These are phyloP conservation scores for Sarocladium brachiariae DNA, from an alignment of 2,329 filamentous ascomycete genomes.

Conservation along the genomic window DNA sequence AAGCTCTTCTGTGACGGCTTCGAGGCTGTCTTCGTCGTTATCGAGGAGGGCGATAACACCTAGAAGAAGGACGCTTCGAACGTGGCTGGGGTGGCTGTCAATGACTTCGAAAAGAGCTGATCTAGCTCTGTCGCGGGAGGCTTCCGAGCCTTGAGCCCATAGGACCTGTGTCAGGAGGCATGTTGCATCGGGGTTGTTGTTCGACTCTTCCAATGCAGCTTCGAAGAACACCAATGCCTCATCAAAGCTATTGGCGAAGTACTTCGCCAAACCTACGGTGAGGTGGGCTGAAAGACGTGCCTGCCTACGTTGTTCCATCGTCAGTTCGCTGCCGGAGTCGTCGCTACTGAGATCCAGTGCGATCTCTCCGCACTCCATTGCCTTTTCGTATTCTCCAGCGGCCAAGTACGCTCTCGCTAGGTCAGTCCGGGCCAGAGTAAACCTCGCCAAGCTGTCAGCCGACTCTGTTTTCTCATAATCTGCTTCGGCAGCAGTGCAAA, in stretches of 20 bases:
- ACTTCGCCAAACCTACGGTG: slow-evolving; percentile 76
- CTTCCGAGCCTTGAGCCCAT: slow-evolving; percentile 78
- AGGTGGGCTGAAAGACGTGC: slow-evolving; percentile 78
- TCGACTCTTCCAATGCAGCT: slow-evolving; percentile 68
- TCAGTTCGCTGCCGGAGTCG: slow-evolving; percentile 59
- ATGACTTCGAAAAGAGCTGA: slow-evolving; percentile 75
- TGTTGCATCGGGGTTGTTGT: slow-evolving; percentile 71
- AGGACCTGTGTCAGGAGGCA: slow-evolving; percentile 86
- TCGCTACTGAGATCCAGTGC: slow-evolving; percentile 74
- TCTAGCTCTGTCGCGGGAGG: slow-evolving; percentile 68
- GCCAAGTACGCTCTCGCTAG: slow-evolving; percentile 79
- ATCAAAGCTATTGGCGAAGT: slow-evolving; percentile 59
- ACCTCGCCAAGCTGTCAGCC: slow-evolving; percentile 61
- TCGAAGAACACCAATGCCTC: slow-evolving; percentile 75
- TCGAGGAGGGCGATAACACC: slow-evolving; percentile 81
- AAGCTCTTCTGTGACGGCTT: slow-evolving; percentile 75
- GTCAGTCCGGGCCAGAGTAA: slow-evolving; percentile 79
- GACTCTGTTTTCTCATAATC: slow-evolving; percentile 84
- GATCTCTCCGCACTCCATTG: slow-evolving; percentile 72
- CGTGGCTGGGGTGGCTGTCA: slow-evolving; percentile 65
- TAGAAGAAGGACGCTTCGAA: slow-evolving; percentile 72
- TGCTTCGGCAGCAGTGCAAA: slow-evolving; percentile 66
- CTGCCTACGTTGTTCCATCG: slow-evolving; percentile 57
- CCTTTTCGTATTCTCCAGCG: slow-evolving; percentile 54
- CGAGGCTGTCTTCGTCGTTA: slow-evolving; percentile 68